Conservation (phyloP, 163 green algal species). For the Prototheca cutis region DNA sequence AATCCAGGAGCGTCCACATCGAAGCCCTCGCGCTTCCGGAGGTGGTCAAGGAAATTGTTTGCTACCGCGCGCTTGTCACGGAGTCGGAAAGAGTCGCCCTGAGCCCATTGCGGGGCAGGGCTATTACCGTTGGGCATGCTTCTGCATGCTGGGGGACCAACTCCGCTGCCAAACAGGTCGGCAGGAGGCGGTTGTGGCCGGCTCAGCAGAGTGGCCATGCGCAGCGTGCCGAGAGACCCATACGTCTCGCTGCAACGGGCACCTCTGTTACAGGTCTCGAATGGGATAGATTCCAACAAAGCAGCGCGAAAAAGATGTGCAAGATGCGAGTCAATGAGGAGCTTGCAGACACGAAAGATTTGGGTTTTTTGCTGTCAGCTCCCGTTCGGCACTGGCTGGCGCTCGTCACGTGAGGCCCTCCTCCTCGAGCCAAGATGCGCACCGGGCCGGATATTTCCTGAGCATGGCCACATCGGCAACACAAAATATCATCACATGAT, state of each 20-base stretch:
- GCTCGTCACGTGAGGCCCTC: too few species aligned
- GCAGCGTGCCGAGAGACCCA: neutral
- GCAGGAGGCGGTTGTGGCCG: neutral
- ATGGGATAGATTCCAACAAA: too few species aligned
- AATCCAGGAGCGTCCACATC: slow-evolving; percentile 50
- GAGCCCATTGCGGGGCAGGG: neutral
- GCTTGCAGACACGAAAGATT: too few species aligned
- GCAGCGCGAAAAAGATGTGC: too few species aligned
- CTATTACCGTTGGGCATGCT: neutral
- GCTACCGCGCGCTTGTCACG: slow-evolving; percentile 44
- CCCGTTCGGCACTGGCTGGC: too few species aligned
- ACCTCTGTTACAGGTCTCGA: too few species aligned
- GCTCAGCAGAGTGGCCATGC: neutral
- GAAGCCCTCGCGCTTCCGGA: slow-evolving; percentile 47
- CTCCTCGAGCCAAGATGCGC: too few species aligned
- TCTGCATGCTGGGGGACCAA: neutral
- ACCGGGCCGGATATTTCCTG: too few species aligned
- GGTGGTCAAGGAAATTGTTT: slow-evolving; percentile 47
- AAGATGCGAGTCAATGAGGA: too few species aligned
- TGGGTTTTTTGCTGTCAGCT: too few species aligned
- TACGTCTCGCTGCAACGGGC: neutral
- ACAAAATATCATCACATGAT: too few species aligned
- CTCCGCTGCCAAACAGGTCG: neutral
- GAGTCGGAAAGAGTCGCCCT: neutral
- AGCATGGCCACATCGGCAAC: too few species aligned